Conservation (phyloP, 2,329 filamentous ascomycete species). For the Apiospora aurea region DNA sequence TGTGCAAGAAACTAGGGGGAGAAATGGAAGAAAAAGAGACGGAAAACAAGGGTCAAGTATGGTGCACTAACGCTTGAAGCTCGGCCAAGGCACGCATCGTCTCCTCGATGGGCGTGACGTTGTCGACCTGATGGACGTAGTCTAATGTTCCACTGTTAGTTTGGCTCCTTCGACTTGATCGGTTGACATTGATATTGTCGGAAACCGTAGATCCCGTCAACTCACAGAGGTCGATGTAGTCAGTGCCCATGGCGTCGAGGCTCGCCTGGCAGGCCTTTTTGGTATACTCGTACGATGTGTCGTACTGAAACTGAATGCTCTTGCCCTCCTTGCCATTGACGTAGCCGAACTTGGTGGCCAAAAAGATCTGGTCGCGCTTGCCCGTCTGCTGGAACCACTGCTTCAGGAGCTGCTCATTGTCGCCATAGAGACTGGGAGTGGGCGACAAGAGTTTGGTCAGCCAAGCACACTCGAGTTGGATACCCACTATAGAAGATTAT, state of each 20-base stretch:
- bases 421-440: constrained; percentile 45
- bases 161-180: neutral
- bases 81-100: constrained; percentile 58
- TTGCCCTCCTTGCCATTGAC: constrained; percentile 13
- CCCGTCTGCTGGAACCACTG: constrained; percentile 51
- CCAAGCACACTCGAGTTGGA: neutral
- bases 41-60: neutral
- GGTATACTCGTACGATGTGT: constrained; percentile 42
- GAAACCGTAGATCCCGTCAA: fast-evolving
- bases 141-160: constrained; percentile 31
- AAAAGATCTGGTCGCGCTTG: constrained; percentile 49
- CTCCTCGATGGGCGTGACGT: constrained; percentile 54
- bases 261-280: constrained; percentile 41
- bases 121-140: constrained; percentile 59
- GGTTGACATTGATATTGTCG: neutral
- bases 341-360: constrained; percentile 46
- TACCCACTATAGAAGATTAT: neutral
- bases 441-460: too few relatives aligned
- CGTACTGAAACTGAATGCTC: constrained; percentile 23
- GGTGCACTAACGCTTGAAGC: constrained; percentile 47
- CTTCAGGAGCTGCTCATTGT: constrained; percentile 52
- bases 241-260: constrained; percentile 55
- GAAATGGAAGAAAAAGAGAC: too few relatives aligned
- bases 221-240: constrained; percentile 58
- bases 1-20: too few relatives aligned